Evolutionary conservation across 2,329 filamentous ascomycete genomes (phyloP), one percentile per base, ranked within the genome.

Genomic region (Aspergillus fumigatiaffinis): DNA sequence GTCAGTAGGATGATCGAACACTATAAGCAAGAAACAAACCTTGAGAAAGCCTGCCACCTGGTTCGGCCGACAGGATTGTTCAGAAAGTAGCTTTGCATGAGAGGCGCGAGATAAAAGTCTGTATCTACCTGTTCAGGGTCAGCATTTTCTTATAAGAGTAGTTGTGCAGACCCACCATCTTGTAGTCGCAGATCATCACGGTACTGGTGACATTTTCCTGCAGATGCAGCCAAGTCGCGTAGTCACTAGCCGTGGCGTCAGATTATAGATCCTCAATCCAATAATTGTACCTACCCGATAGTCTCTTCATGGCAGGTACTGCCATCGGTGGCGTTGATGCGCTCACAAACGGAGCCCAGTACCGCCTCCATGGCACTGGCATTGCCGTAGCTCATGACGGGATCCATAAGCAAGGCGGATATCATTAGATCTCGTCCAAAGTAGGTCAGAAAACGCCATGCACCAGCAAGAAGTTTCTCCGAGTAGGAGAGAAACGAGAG

Each of bases 401-500:
- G 79, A 56, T 85, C 79, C 29, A 87, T 73, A 0, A 88, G 72
- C 0, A 88, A 76, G 14, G 82, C 74, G 1, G 83, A 77, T 42
- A 88, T 85, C 77, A 87, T 85, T 59, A 80, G 85, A 64, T 89
- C 85, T 10, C 85, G 79, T 0, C 85, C 85, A 70, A 88, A 88
- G 64, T 88, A 88, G 0, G 85, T 88, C 48, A 88, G 69, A 62
- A 87, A 88, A 1, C 84, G 75, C 86, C 85, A 88, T 3, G 83
- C 84, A 10, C 85, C 85, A 1, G 86, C 85, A 2, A 87, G 74
- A 0, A 88, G 74, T 61, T 88, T 88, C 32, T 84, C 75, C 0
- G 77, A 82, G 61, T 87, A 88, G 0, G 86, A 87, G 3, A 88
- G 73, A 69, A 88, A 88, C 0, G 84, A 83, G 0, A 88, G 71